A percentile compares a stretch with the other conserved stretches of the same genome.
Evolutionary conservation across 352 stramenopile species (phyloP).

Genomic region (Achlya hypogyna): DNA sequence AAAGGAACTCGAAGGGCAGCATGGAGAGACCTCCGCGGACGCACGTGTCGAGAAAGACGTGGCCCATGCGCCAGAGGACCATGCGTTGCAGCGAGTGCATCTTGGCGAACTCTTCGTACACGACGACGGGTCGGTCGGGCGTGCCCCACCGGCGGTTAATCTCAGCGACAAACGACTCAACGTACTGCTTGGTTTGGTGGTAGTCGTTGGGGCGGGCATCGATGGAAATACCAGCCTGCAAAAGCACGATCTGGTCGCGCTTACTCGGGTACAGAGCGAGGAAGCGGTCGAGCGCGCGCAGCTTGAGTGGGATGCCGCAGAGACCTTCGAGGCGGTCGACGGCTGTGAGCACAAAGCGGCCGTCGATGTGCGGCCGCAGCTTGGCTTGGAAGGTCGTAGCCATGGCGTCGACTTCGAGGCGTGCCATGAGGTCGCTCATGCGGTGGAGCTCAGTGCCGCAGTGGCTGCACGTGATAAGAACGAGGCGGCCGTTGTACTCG

Average conservation of each 20-base stretch:
- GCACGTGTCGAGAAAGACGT: slow-evolving; percentile 63
- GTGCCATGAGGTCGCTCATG: slow-evolving; percentile 35
- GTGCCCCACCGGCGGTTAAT: slow-evolving; percentile 85
- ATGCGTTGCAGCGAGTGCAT: slow-evolving; percentile 61
- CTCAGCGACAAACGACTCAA: slow-evolving; percentile 80
- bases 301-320: slow-evolving; percentile 93
- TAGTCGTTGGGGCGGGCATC: slow-evolving; percentile 89
- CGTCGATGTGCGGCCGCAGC: neutral
- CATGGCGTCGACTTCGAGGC: slow-evolving; percentile 33
- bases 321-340: slow-evolving; percentile 94
- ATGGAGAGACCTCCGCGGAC: slow-evolving; percentile 56
- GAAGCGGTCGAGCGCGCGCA: slow-evolving; percentile 94
- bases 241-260: slow-evolving; percentile 53
- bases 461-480: slow-evolving; percentile 95
- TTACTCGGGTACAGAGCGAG: slow-evolving; percentile 80
- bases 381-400: slow-evolving; percentile 22
- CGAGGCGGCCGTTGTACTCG: slow-evolving; percentile 93
- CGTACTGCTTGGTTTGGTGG: slow-evolving; percentile 84
- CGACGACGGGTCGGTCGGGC: slow-evolving; percentile 45
- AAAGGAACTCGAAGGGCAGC: slow-evolving; percentile 70
- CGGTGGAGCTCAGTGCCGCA: slow-evolving; percentile 89
- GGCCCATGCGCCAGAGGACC: slow-evolving; percentile 54
- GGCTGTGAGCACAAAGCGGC: slow-evolving; percentile 71
- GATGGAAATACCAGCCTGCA: slow-evolving; percentile 64
- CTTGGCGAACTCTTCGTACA: slow-evolving; percentile 59